Percentiles rank a stretch among this genome's conserved stretches.
Conservation (phyloP, 768 basidiomycete genomes). For the Auriscalpium microsporum region DNA sequence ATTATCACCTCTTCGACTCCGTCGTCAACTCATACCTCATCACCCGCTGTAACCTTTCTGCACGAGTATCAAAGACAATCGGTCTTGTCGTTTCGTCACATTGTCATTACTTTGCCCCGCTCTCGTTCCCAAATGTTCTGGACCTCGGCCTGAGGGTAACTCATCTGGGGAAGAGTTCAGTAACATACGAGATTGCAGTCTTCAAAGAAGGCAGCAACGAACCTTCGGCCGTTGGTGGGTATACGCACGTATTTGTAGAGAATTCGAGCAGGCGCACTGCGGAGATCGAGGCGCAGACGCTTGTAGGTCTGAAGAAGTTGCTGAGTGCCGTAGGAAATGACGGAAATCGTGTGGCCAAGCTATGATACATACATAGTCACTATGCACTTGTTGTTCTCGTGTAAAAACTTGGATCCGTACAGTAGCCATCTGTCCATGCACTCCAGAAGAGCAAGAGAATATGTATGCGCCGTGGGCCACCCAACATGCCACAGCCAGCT, state of each 20-base stretch:
- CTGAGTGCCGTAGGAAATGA: neutral
- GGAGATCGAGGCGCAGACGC: slow-evolving; percentile 33
- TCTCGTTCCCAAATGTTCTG: slow-evolving; percentile 65
- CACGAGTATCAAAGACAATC: slow-evolving; percentile 43
- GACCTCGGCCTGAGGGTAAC: slow-evolving; percentile 63
- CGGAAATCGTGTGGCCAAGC: neutral
- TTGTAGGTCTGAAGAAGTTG: slow-evolving; percentile 40
- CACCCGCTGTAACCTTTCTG: slow-evolving; percentile 47
- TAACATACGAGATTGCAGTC: slow-evolving; percentile 72
- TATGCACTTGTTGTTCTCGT: no score
- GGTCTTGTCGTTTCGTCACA: slow-evolving; percentile 75
- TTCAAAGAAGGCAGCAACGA: slow-evolving; percentile 37
- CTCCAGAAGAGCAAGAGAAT: no score
- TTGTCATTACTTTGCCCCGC: slow-evolving; percentile 68
- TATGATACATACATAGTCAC: neutral
- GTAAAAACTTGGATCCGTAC: no score
- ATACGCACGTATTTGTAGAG: slow-evolving; percentile 82
- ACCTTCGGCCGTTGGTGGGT: slow-evolving; percentile 42
- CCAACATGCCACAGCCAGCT: no score
- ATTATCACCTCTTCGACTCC: slow-evolving; percentile 78
- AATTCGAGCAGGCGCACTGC: slow-evolving; percentile 47
- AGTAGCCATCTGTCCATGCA: no score
- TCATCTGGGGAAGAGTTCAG: slow-evolving; percentile 66
- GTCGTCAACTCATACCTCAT: slow-evolving; percentile 76
- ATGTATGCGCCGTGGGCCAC: no score